phyloP scores from a whole-genome alignment of 202 grass and related monocot genomes.

The Elaeis oleifera region DNA sequence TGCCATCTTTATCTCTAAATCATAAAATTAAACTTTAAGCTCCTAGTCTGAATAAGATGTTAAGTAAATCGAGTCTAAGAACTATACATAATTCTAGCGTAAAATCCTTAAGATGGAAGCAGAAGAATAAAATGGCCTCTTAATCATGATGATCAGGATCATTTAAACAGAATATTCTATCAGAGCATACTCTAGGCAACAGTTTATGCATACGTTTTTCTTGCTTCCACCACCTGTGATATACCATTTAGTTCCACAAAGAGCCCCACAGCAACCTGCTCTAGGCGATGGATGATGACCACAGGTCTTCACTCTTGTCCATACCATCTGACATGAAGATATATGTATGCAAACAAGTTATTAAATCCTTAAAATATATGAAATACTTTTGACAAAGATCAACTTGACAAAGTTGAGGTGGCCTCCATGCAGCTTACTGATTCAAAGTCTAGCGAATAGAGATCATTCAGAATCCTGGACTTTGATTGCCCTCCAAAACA shows the following conservation, averaged over 20 bases:
- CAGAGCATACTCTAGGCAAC: constrained; percentile 21
- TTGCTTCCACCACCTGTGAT: constrained; percentile 94
- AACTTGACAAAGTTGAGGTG: too few relatives aligned
- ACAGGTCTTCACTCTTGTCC: constrained; percentile 85
- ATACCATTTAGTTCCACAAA: constrained; percentile 98
- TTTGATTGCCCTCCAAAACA: constrained; percentile 90
- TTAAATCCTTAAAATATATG: too few relatives aligned
- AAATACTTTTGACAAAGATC: too few relatives aligned
- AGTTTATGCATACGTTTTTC: constrained; percentile 62
- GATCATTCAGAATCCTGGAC: constrained; percentile 85
- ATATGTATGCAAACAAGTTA: too few relatives aligned
- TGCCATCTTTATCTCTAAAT: too few relatives aligned
- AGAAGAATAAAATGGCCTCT: too few relatives aligned
- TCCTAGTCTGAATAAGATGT: too few relatives aligned
- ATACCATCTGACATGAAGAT: constrained; percentile 66
- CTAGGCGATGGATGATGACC: constrained; percentile 89
- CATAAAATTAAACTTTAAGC: too few relatives aligned
- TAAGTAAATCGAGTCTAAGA: too few relatives aligned
- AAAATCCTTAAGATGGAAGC: too few relatives aligned
- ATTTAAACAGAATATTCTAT: constrained; percentile 8
- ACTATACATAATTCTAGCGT: too few relatives aligned
- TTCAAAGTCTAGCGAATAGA: constrained; percentile 92
- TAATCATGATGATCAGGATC: too few relatives aligned
- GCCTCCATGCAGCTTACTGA: constrained; percentile 47
- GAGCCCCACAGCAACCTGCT: constrained; percentile 84